A percentile compares a stretch with the other conserved stretches of the same genome.
Evolutionary conservation across 2,329 filamentous ascomycete species (phyloP).

Genomic region (Huntiella bhutanensis): DNA sequence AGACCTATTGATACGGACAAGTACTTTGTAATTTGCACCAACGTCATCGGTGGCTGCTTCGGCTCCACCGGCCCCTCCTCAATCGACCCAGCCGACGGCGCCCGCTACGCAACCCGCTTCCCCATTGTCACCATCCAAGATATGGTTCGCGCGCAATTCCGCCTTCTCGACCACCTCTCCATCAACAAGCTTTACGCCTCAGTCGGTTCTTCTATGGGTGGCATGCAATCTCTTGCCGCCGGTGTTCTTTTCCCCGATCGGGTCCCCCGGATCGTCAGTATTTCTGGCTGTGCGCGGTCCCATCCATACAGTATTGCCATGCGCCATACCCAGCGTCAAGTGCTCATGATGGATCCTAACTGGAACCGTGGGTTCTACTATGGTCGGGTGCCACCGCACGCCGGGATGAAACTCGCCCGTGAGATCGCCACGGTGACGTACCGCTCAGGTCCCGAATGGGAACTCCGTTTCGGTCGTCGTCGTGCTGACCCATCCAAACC

Average conservation of each 20-base stretch:
- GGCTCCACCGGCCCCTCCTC: slow-evolving; percentile 83
- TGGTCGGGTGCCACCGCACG: slow-evolving; percentile 68
- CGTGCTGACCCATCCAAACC: slow-evolving; percentile 72
- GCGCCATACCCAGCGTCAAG: slow-evolving; percentile 92
- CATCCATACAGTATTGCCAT: slow-evolving; percentile 98
- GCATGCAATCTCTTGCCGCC: slow-evolving; percentile 87
- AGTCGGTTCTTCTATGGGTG: slow-evolving; percentile 93
- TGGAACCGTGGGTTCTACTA: slow-evolving; percentile 96
- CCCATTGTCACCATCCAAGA: slow-evolving; percentile 91
- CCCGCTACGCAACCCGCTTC: slow-evolving; percentile 83
- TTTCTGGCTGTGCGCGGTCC: slow-evolving; percentile 82
- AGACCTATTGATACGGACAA: slow-evolving; percentile 73
- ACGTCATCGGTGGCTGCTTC: slow-evolving; percentile 89
- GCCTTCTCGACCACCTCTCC: slow-evolving; percentile 60
- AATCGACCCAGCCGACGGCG: slow-evolving; percentile 70
- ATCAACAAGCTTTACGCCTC: slow-evolving; percentile 72
- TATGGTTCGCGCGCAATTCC: slow-evolving; percentile 93
- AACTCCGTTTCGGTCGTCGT: slow-evolving; percentile 75
- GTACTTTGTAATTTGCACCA: slow-evolving; percentile 89
- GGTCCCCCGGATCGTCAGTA: slow-evolving; percentile 66
- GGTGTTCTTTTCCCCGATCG: slow-evolving; percentile 68
- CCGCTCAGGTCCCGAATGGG: slow-evolving; percentile 91
- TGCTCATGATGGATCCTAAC: slow-evolving; percentile 96
- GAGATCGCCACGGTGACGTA: slow-evolving; percentile 98
- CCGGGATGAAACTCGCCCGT: slow-evolving; percentile 92